A percentile compares a stretch with the other conserved stretches of the same genome.
Conservation (phyloP, 1,139 yeast species). For the Blastobotrys apis region DNA sequence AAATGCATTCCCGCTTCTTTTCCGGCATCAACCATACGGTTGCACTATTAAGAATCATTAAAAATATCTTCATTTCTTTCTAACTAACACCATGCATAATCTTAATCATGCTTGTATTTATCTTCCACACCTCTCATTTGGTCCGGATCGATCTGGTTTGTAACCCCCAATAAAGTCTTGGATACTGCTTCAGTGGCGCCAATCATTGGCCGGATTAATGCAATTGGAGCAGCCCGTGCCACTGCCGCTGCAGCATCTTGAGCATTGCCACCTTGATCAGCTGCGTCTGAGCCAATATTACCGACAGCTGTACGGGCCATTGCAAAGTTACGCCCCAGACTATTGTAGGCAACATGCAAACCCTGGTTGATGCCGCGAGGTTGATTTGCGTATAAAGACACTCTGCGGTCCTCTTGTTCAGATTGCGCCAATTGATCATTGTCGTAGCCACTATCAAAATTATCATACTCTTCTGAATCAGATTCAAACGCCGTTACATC, state of each 20-base stretch:
- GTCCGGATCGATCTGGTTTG: slow-evolving; percentile 72
- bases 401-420: slow-evolving; percentile 25
- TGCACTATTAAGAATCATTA: no score
- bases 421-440: slow-evolving; percentile 24
- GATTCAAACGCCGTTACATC: slow-evolving; percentile 24
- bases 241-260: slow-evolving; percentile 63
- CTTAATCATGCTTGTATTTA: slow-evolving; percentile 7
- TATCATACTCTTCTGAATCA: slow-evolving; percentile 35
- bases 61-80: no score
- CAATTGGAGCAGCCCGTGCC: slow-evolving; percentile 75
- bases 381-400: slow-evolving; percentile 82
- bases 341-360: slow-evolving; percentile 61
- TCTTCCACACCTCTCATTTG: slow-evolving; percentile 34
- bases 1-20: no score
- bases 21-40: no score
- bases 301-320: slow-evolving; percentile 63
- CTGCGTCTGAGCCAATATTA: slow-evolving; percentile 56
- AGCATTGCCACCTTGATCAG: slow-evolving; percentile 45
- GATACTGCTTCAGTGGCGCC: slow-evolving; percentile 92
- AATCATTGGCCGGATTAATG: slow-evolving; percentile 77
- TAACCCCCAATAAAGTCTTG: slow-evolving; percentile 74
- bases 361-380: slow-evolving; percentile 73
- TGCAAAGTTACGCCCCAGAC: slow-evolving; percentile 64
- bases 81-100: no score
- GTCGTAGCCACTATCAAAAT: slow-evolving; percentile 30